A percentile compares a stretch with the other conserved stretches of the same genome.
phyloP scores from a whole-genome alignment of 257 asterid species.

The Anisodus tanguticus region DNA sequence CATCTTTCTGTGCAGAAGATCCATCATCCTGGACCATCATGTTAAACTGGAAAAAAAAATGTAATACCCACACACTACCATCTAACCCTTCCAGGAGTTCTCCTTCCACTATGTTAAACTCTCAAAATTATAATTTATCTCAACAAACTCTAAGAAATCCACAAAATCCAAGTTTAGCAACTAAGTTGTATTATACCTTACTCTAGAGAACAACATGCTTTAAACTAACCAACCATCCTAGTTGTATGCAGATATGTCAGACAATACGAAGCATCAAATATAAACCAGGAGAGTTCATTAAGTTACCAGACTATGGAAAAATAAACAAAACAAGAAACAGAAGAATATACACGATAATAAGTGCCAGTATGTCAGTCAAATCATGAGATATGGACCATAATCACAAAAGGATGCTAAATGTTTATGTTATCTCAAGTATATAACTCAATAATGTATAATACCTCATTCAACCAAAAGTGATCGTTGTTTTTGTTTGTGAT shows the following conservation, averaged over 20 bases:
- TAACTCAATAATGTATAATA: slow-evolving; percentile 31
- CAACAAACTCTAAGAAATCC: background rate
- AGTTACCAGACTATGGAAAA: background rate
- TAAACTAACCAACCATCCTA: background rate
- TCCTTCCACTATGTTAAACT: background rate
- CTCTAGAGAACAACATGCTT: background rate
- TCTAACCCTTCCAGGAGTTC: background rate
- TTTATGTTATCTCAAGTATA: background rate
- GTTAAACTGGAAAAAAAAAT: too few relatives aligned
- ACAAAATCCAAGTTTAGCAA: background rate
- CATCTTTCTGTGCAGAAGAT: background rate
- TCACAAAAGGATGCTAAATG: background rate
- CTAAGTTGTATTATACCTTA: background rate
- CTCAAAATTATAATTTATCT: background rate
- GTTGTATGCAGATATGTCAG: background rate
- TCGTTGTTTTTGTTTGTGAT: slow-evolving; percentile 92
- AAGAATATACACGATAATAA: background rate
- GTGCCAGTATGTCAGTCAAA: background rate
- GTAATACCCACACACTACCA: background rate
- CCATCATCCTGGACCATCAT: background rate
- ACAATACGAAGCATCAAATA: background rate
- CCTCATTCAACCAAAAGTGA: slow-evolving; percentile 99
- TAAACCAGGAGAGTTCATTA: background rate
- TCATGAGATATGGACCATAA: background rate
- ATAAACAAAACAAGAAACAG: background rate